These are phyloP conservation scores for Boletellus ananas DNA, from an alignment of 768 basidiomycete species.

Conservation along the genomic window DNA sequence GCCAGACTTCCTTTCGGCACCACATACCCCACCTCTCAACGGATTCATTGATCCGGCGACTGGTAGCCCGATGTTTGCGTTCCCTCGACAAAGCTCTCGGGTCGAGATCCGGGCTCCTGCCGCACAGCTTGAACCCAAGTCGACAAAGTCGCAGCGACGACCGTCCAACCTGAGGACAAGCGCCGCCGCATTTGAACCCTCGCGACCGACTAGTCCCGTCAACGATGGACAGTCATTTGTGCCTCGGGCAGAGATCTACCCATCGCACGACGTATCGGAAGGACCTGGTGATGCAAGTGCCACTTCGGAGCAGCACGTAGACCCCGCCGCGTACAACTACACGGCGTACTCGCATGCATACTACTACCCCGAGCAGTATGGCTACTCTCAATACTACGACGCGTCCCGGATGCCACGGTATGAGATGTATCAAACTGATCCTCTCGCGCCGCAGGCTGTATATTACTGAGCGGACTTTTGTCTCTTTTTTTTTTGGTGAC, in stretches of 20 bases:
- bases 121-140: slow-evolving; percentile 24
- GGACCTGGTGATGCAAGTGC: slow-evolving; percentile 14
- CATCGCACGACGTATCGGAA: slow-evolving; percentile 7
- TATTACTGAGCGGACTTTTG: slow-evolving; percentile 49
- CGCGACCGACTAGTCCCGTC: slow-evolving; percentile 28
- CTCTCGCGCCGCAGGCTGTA: slow-evolving; percentile 45
- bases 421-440: slow-evolving; percentile 61
- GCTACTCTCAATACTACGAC: slow-evolving; percentile 66
- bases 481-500: neutral
- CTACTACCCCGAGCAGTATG: slow-evolving; percentile 70
- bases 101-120: slow-evolving; percentile 69
- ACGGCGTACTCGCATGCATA: slow-evolving; percentile 55
- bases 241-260: slow-evolving; percentile 13
- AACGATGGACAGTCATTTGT: slow-evolving; percentile 12
- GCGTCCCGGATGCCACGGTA: slow-evolving; percentile 62
- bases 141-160: slow-evolving; percentile 24
- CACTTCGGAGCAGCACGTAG: slow-evolving; percentile 27
- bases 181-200: slow-evolving; percentile 49
- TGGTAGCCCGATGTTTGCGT: slow-evolving; percentile 68
- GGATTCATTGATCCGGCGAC: slow-evolving; percentile 64
- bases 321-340: slow-evolving; percentile 49
- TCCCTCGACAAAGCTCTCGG: slow-evolving; percentile 67
- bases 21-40: slow-evolving; percentile 59
- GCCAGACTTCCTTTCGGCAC: slow-evolving; percentile 58
- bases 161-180: slow-evolving; percentile 47